Evolutionary conservation across 176 grass and related monocot species (phyloP), one percentile per base, ranked within the genome.

Genomic region (Chrysopogon serrulatus): DNA sequence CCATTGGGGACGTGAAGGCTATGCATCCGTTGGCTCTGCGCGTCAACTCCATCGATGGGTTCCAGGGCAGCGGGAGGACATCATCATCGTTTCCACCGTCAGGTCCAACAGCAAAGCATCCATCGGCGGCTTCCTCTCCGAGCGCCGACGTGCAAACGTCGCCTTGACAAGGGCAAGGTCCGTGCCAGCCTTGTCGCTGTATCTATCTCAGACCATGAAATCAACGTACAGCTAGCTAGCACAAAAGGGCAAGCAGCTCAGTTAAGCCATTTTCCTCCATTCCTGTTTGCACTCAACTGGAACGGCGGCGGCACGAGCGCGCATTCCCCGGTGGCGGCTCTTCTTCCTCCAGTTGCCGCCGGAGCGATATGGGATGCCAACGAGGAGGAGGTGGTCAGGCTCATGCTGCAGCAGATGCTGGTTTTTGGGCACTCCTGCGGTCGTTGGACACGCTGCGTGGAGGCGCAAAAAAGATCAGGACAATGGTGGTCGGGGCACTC

Each of bases 11-110:
- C 9, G 41, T 61, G 23, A 57, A 68, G 4, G 2, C 8, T 2
- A 70, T 74, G 36, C 54, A 2, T 5, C 83, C 64, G 5, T 42
- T 65, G 13, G 77, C 43, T 49, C 61, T 73, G 30, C 76, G 28
- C 16, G 61, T 95, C 16, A 95, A 81, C 35, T 92, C 93, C 4
- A 74, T 92, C 3, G 93, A 95, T 53, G 93, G 90, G 1, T 95
- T 95, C 36, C 93, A 95, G 72, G 93, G 93, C 11, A 88, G 85
- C 14, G 90, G 41, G 87, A 95, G 26, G 87, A 92, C 60, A 63
- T 95, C 14, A 92, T 92, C 41, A 90, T 95, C 67, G 60, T 95
- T 4, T 90, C 87, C 9, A 90, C 87, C 16, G 90, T 95, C 40
- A 95, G 90, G 53, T 92, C 79, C 44, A 95, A 95, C 75, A 24